Evolutionary conservation across 2,329 filamentous ascomycete genomes (phyloP).

Genomic region (Ilyonectria mors-panacis): DNA sequence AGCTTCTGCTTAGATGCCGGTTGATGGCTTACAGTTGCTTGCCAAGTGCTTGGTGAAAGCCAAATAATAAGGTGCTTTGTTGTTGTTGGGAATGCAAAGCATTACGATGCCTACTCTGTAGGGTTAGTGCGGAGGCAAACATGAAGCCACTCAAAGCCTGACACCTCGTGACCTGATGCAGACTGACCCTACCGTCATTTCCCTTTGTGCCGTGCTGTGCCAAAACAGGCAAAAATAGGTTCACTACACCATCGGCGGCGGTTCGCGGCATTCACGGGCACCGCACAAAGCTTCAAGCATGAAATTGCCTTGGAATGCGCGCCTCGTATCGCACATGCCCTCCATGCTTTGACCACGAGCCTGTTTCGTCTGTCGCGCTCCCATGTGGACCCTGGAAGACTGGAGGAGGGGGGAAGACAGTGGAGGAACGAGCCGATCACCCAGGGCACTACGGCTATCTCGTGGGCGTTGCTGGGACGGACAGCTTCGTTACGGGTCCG

Average conservation of each 20-base stretch:
- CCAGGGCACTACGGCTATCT: constrained; percentile 25
- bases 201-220: background rate
- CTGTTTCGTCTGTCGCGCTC: constrained; percentile 15
- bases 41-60: background rate
- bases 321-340: constrained; percentile 28
- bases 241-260: background rate
- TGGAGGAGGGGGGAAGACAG: constrained; percentile 15
- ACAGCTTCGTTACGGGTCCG: constrained; percentile 11
- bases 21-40: background rate
- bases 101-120: background rate
- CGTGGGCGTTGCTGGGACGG: constrained; percentile 17
- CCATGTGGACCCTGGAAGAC: constrained; percentile 15
- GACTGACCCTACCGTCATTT: background rate
- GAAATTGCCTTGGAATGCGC: constrained; percentile 17
- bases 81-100: background rate
- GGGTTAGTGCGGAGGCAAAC: background rate
- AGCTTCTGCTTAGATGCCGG: constrained; percentile 1
- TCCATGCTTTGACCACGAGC: constrained; percentile 18
- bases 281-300: background rate
- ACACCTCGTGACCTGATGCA: background rate
- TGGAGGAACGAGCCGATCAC: constrained; percentile 23
- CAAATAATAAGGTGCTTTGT: background rate
- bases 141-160: background rate
- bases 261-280: background rate
- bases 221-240: background rate